Evolutionary conservation across 2,329 filamentous ascomycete species (phyloP).

Genomic region (Neocucurbitaria cava): DNA sequence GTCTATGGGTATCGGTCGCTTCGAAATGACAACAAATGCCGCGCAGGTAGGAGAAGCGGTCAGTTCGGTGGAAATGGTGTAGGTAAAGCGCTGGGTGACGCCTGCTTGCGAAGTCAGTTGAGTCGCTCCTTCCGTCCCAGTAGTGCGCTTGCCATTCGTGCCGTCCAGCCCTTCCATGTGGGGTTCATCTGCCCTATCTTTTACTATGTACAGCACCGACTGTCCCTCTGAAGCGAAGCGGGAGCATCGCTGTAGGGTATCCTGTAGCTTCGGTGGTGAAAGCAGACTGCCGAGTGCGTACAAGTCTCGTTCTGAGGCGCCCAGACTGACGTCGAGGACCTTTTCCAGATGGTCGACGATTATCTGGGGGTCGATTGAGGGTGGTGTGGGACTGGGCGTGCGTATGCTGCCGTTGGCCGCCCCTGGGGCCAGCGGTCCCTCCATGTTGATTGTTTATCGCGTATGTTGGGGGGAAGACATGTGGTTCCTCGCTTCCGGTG

Average conservation of each 20-base stretch:
- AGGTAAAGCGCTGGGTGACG: conserved; percentile 65
- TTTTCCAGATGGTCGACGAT: conserved; percentile 58
- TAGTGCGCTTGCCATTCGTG: conserved; percentile 37
- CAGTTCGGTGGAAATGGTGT: conserved; percentile 82
- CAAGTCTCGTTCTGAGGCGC: conserved; percentile 73
- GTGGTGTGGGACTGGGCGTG: conserved; percentile 46
- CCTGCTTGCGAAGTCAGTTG: conserved; percentile 52
- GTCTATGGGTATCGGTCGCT: conserved; percentile 88
- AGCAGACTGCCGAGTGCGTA: conserved; percentile 83
- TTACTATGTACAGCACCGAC: conserved; percentile 88
- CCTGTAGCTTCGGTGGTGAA: conserved; percentile 71
- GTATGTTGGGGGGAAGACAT: conserved; percentile 39
- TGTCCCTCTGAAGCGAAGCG: conserved; percentile 90
- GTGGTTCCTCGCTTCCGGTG: conserved; percentile 33
- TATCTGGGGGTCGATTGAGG: conserved; percentile 54
- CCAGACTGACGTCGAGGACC: conserved; percentile 57
- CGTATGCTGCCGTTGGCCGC: conserved; percentile 49
- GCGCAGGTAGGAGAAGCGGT: conserved; percentile 79
- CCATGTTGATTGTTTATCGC: conserved; percentile 45
- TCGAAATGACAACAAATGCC: conserved; percentile 86
- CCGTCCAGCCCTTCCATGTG: conserved; percentile 38
- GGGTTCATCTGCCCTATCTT: conserved; percentile 68
- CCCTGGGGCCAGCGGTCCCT: conserved; percentile 51
- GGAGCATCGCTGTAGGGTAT: conserved; percentile 85
- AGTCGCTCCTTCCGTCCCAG: conserved; percentile 14